Base-by-base conservation (phyloP, 345 rosid genomes). In the Nephelium lappaceum region DNA sequence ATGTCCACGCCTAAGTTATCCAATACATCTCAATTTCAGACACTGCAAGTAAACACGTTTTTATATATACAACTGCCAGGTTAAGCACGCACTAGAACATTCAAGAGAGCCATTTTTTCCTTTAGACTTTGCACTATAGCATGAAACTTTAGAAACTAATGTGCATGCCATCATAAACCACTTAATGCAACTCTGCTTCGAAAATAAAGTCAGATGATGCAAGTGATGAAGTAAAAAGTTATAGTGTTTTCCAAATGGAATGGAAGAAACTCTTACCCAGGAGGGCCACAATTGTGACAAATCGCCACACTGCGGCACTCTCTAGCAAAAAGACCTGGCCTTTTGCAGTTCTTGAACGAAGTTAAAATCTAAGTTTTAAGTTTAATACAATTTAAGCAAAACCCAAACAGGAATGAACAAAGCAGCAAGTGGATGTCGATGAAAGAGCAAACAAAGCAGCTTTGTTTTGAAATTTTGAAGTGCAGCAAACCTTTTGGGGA, bases 251-350 rank as follows among this genome's bases (percentile, higher is more conserved):
- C 51, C 21, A 15, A 7, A 5, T 25, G 39, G 4, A 21, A 31
- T 16, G 65, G 51, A 38, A 43, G 25, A 63, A 24, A 63, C 66
- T 78, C 84, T 78, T 85, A 95, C 99, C 99, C 99, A 0, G 99
- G 98, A 79, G 92, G 98, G 65, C 97, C 93, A 62, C 99, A 95
- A 77, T 93, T 95, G 89, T 95, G 97, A 87, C 99, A 95, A 79
- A 93, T 92, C 67, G 97, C 95, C 84, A 88, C 99, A 89, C 92
- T 95, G 19, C 98, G 86, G 82, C 99, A 95, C 78, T 95, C 99
- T 85, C 98, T 89, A 74, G 98, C 99, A 84, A 80, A 95, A 82
- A 93, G 99, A 51, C 99, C 99, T 11, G 98, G 99, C 72, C 95
- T 87, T 77, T 91, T 96, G 88, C 99, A 95, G 84, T 95, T 95